These are phyloP conservation scores for Calonectria montana DNA, from an alignment of 2,329 filamentous ascomycete genomes.

Conservation along the genomic window DNA sequence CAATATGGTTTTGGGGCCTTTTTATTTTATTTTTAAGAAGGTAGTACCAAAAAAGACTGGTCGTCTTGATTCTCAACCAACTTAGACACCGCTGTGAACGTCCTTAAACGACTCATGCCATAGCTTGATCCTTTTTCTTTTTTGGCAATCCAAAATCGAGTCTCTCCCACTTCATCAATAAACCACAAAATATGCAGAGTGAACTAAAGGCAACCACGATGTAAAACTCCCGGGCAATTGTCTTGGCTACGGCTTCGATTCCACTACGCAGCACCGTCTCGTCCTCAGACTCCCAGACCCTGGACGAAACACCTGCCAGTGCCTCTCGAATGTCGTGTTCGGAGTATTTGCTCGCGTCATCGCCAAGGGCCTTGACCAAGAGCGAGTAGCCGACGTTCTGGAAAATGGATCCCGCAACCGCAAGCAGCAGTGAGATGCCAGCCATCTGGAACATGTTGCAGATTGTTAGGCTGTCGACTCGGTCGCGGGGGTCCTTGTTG, in stretches of 20 bases:
- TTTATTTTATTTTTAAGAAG: neutral
- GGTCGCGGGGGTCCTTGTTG: constrained; percentile 39
- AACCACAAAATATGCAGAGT: constrained; percentile 14
- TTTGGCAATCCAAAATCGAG: constrained; percentile 17
- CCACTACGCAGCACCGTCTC: constrained; percentile 1
- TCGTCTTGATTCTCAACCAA: neutral
- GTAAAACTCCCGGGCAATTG: constrained; percentile 21
- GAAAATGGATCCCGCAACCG: constrained; percentile 17
- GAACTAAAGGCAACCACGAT: constrained; percentile 15
- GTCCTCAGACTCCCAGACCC: constrained; percentile 13
- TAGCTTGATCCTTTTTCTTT: constrained; percentile 2
- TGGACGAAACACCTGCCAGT: constrained; percentile 23
- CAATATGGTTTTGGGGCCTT: neutral
- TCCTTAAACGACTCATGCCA: neutral
- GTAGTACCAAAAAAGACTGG: neutral
- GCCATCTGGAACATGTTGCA: constrained; percentile 50
- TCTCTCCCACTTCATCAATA: constrained; percentile 25
- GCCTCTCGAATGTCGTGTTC: constrained; percentile 24
- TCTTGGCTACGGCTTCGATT: constrained; percentile 19
- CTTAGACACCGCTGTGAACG: neutral
- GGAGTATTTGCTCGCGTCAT: constrained; percentile 7
- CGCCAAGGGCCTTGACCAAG: constrained; percentile 17
- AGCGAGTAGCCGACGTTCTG: constrained; percentile 24
- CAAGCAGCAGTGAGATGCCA: constrained; percentile 21
- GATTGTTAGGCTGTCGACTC: constrained; percentile 46